Evolutionary conservation across 2,329 filamentous ascomycete genomes (phyloP).

Genomic region (Neofusicoccum sp.): DNA sequence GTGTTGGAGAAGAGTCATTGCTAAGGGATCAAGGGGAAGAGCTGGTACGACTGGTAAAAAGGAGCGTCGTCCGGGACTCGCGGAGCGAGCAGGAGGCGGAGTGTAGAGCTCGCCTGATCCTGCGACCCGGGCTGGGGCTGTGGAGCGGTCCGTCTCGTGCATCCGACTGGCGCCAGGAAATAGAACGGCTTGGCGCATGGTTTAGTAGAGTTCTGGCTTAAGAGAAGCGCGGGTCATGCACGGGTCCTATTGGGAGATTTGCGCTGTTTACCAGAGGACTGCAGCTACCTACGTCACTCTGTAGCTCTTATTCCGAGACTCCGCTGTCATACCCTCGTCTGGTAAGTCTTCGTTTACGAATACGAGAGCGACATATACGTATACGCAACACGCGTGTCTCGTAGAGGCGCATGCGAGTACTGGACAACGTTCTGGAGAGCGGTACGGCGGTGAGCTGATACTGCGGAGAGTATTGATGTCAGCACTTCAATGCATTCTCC

Average conservation of each 20-base stretch:
- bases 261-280: too few relatives aligned
- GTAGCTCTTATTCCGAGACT: too few relatives aligned
- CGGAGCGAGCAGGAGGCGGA: constrained; percentile 1
- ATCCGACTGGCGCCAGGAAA: constrained; percentile 2
- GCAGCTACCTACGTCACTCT: not conserved
- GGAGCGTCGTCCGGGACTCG: constrained; percentile 29
- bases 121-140: constrained; percentile 5
- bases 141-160: constrained; percentile 16
- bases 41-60: constrained; percentile 41
- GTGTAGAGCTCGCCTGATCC: not conserved
- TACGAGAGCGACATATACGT: not conserved
- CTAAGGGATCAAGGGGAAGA: constrained; percentile 47
- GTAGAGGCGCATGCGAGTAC: too few relatives aligned
- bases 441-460: too few relatives aligned
- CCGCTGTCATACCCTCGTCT: not conserved
- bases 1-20: constrained; percentile 40
- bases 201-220: constrained; percentile 7
- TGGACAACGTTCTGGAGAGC: too few relatives aligned
- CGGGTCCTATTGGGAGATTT: too few relatives aligned
- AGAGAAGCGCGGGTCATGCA: not conserved
- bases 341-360: not conserved
- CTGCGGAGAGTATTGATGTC: too few relatives aligned
- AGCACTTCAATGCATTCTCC: too few relatives aligned
- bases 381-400: too few relatives aligned
- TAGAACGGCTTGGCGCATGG: constrained; percentile 16